A percentile compares a stretch with the other conserved stretches of the same genome.
Evolutionary conservation across 1,284 basidiomycete species (phyloP).

Genomic region (Fistulinella staudtii): DNA sequence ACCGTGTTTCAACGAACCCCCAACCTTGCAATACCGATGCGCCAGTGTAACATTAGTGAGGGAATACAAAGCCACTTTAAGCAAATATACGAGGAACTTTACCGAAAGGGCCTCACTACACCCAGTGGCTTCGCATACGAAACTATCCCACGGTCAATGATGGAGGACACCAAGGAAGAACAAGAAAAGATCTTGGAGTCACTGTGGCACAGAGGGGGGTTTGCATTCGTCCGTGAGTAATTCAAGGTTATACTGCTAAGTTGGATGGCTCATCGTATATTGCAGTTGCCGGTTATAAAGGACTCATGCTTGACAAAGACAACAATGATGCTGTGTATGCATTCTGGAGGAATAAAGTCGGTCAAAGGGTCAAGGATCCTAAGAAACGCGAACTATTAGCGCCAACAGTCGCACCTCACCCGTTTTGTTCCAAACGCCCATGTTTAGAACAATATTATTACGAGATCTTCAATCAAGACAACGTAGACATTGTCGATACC

Average conservation of each 20-base stretch:
- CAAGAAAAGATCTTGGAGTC: slow-evolving; percentile 9
- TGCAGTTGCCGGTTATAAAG: too few species aligned
- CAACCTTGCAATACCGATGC: slow-evolving; percentile 16
- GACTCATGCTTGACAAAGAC: too few species aligned
- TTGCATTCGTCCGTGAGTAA: not conserved
- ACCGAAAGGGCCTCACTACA: slow-evolving; percentile 1
- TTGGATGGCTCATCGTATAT: not conserved
- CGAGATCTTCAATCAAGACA: slow-evolving; percentile 13
- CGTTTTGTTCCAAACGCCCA: slow-evolving; percentile 4
- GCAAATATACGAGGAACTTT: slow-evolving; percentile 10
- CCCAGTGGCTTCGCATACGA: not conserved
- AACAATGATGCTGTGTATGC: slow-evolving; percentile 6
- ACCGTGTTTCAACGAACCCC: slow-evolving; percentile 20
- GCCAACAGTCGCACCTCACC: slow-evolving; percentile 6
- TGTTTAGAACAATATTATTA: slow-evolving; percentile 13
- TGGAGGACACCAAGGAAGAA: slow-evolving; percentile 9
- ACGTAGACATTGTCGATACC: slow-evolving; percentile 16
- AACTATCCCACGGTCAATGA: not conserved
- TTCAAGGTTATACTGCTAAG: not conserved
- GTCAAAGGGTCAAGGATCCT: slow-evolving; percentile 11
- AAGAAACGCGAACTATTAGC: slow-evolving; percentile 13
- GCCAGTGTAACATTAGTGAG: slow-evolving; percentile 5
- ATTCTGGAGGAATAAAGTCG: slow-evolving; percentile 16
- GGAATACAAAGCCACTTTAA: slow-evolving; percentile 15
- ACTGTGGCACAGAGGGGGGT: slow-evolving; percentile 10